Conservation (phyloP, 108 stramenopile genomes). For the Stephanodiscus triporus region DNA sequence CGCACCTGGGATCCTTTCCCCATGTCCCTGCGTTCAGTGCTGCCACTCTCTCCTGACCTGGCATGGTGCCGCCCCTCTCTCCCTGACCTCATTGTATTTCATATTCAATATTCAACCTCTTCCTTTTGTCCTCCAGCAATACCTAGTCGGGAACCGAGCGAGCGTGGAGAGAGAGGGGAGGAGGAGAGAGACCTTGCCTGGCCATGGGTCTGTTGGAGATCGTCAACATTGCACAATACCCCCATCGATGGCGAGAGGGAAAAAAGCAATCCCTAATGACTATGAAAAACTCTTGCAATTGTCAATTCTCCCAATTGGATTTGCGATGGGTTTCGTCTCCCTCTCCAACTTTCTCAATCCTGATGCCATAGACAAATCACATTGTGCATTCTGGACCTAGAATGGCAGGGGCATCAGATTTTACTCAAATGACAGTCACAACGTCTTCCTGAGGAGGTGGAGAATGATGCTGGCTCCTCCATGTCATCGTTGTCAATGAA, state of each 20-base stretch:
- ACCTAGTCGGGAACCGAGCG: too few relatives aligned
- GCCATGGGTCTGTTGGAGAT: too few relatives aligned
- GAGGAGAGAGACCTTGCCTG: too few relatives aligned
- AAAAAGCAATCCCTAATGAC: background rate
- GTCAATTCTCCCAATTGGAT: slow-evolving; percentile 5
- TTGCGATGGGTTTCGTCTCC: slow-evolving; percentile 19
- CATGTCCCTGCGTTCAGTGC: too few relatives aligned
- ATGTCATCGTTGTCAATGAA: background rate
- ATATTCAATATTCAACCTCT: too few relatives aligned
- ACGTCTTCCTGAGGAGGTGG: slow-evolving; percentile 25
- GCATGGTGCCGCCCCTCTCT: too few relatives aligned
- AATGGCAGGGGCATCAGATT: slow-evolving; percentile 24
- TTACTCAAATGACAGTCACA: slow-evolving; percentile 33
- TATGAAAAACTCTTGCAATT: background rate
- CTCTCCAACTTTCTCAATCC: slow-evolving; percentile 21
- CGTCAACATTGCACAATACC: background rate
- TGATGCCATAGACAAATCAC: background rate
- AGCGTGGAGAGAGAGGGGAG: too few relatives aligned
- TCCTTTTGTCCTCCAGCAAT: too few relatives aligned
- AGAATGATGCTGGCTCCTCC: background rate
- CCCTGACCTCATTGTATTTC: too few relatives aligned
- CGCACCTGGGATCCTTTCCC: too few relatives aligned
- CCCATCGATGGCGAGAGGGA: slow-evolving; percentile 4
- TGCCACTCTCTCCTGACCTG: too few relatives aligned
- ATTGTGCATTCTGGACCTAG: slow-evolving; percentile 20